Evolutionary conservation across 2,329 filamentous ascomycete species (phyloP), one percentile per base, ranked within the genome.

Genomic region (Bretziella fagacearum): DNA sequence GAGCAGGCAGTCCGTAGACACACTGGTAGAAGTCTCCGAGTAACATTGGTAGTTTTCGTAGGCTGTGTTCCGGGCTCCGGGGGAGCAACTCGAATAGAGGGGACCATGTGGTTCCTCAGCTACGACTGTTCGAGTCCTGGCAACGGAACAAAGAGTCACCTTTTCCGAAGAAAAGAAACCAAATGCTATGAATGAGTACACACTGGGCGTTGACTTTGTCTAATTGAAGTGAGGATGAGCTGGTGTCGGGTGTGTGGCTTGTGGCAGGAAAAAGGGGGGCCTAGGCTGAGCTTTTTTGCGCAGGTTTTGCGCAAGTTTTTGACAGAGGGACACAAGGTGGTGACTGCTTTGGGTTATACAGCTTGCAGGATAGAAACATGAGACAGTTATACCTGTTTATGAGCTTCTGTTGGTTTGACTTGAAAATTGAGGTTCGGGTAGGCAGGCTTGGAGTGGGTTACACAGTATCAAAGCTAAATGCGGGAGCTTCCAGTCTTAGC

Each of bases 211-310:
- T 23, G 36, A n/a, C 18, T 40, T 22, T 23, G 17, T 36, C 32
- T 35, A 44, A 22, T 15, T 45, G 30, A 45, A 36, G 30, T 45
- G 29, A 45, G 43, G 43, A 36, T 45, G 18, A 7, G 26, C 30
- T 45, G 18, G 29, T 15, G 43, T 18, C 15, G 36, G 20, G 8
- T 2, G 36, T 22, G 29, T 5, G 15, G 29, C 18, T 15, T 43
- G 23, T 29, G 15, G 40, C n/a, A 18, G 10, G 15, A 13, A 18
- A 29, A 36, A 23, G 8, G 11, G 13, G 43, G 7, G 13, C 23
- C 20, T 36, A 45, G 43, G 30, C 30, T 22, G 20, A 45, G 43
- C 30, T 45, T 45, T 45, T 45, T 35, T 36, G 40, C 23, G 40
- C 22, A 10, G 23, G 23, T 29, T 43, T 29, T 43, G 40, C 17